These are phyloP conservation scores for Cicer judaicum DNA, from an alignment of 306 rosid genomes.

Conservation along the genomic window DNA sequence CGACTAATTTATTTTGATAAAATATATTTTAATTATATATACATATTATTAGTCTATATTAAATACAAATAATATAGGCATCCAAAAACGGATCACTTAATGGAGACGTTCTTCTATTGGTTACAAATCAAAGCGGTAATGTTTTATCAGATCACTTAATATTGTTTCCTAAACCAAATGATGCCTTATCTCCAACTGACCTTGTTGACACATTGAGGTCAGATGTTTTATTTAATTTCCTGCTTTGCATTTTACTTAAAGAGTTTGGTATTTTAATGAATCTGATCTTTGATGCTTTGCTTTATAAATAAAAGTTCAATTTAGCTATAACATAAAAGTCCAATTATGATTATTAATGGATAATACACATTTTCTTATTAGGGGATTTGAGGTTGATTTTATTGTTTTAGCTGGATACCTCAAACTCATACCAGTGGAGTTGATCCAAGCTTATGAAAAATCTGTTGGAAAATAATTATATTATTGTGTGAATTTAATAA, in stretches of 20 bases:
- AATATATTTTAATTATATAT: too few relatives aligned
- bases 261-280: background rate
- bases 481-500: too few relatives aligned
- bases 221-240: constrained; percentile 34
- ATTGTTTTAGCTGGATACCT: constrained; percentile 89
- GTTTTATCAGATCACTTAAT: background rate
- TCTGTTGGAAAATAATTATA: too few relatives aligned
- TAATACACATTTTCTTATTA: constrained; percentile 34
- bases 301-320: background rate
- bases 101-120: constrained; percentile 74
- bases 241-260: constrained; percentile 26
- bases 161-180: constrained; percentile 63
- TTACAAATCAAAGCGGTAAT: constrained; percentile 73
- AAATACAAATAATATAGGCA: constrained; percentile 34
- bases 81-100: constrained; percentile 60
- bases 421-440: constrained; percentile 76
- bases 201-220: constrained; percentile 71
- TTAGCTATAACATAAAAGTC: background rate
- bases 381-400: constrained; percentile 75
- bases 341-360: background rate
- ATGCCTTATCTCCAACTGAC: constrained; percentile 55
- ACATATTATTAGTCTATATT: too few relatives aligned
- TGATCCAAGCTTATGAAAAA: constrained; percentile 71
- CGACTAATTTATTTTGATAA: too few relatives aligned
- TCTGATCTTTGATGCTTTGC: constrained; percentile 1